Evolutionary conservation across 1,284 basidiomycete genomes (phyloP), one percentile per base, ranked within the genome.

Genomic region (Tylopilus sp.): DNA sequence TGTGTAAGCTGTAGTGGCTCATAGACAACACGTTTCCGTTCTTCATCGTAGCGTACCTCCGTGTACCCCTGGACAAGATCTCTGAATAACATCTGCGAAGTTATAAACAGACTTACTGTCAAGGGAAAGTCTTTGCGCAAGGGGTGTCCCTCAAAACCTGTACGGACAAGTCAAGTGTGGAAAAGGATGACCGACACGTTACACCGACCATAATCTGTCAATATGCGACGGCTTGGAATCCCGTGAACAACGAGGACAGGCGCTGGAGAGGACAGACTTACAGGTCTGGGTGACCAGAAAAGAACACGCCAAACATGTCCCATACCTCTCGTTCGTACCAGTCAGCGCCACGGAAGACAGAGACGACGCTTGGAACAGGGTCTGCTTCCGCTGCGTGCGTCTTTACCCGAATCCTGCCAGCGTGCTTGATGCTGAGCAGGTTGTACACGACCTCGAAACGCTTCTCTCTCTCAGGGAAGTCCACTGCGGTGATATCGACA

Each of bases 251-350:
- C 4, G 36, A 28, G 54, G 50, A 29, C 58, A 55, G 33, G 35
- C 32, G 32, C 9, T 25, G 37, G 4, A 32, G 15, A 19, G 4
- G 39, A 54, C 48, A 25, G 20, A 74, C 90, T 67, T 69, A 94
- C 87, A 99, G 80, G 73, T 99, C 97, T 15, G 96, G 97, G 75
- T 99, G 97, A 46, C 88, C 90, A 55, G 86, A 83, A 79, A 99
- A 99, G 80, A 96, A 98, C 53, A 99, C 92, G 52, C 97, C 97
- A 70, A 81, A 99, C 76, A 99, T 83, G 76, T 99, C 97, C 92
- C 94, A 99, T 31, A 93, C 88, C 74, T 99, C 97, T 57, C 97
- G 84, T 76, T 99, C 97, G 71, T 94, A 96, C 97, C 97, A 99
- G 72, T 99, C 93, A 20, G 97, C 96, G 48, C 94, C 93, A 53